phyloP scores from a whole-genome alignment of 176 grass and related monocot species.

The Rhynchospora tenuis region DNA sequence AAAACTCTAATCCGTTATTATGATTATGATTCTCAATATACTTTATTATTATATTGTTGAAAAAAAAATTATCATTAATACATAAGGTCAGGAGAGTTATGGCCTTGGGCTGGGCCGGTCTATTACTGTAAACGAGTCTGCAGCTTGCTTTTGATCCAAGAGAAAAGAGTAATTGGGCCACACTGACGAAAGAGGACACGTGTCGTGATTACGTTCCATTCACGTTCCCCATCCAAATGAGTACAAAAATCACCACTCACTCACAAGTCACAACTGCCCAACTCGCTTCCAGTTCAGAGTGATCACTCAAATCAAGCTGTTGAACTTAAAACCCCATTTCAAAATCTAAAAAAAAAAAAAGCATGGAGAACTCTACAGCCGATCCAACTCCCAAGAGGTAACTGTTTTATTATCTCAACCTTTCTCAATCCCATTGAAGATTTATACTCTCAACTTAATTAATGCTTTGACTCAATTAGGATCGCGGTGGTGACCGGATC shows the following conservation, averaged over 20 bases:
- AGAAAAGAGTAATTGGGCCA: background rate
- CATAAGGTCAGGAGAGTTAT: too few species aligned
- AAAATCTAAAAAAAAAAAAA: background rate
- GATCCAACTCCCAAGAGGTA: slow-evolving; percentile 30
- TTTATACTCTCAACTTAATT: background rate
- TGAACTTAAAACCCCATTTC: too few species aligned
- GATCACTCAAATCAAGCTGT: too few species aligned
- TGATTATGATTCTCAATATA: too few species aligned
- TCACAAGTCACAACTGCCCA: background rate
- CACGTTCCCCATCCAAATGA: background rate
- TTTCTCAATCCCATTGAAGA: background rate
- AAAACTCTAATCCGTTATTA: too few species aligned
- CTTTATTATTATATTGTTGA: too few species aligned
- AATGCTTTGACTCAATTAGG: slow-evolving; percentile 18
- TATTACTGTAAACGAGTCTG: background rate
- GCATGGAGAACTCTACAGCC: background rate
- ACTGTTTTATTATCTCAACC: background rate
- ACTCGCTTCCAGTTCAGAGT: background rate
- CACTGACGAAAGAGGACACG: background rate
- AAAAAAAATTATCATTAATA: too few species aligned
- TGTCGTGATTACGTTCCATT: background rate
- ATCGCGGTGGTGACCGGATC: slow-evolving; percentile 56
- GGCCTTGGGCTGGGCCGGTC: background rate
- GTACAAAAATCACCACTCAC: too few species aligned
- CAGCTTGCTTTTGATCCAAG: background rate